These are phyloP conservation scores for Rhododendron griersonianum DNA, from an alignment of 148 eudicot genomes.

Conservation along the genomic window DNA sequence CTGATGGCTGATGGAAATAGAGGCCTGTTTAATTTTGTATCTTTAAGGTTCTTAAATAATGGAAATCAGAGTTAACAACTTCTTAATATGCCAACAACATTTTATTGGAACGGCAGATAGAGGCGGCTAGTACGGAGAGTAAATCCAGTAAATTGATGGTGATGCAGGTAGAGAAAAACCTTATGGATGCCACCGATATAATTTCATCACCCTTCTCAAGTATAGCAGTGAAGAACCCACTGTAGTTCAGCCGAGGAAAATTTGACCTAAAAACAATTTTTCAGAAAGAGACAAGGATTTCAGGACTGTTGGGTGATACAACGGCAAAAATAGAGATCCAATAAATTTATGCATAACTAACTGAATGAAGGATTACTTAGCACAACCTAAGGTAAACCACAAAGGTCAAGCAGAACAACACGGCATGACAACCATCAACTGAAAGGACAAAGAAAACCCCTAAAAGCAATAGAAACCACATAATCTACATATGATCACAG, in stretches of 20 bases:
- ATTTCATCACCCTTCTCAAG: conserved; percentile 86
- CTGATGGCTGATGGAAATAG: neutral
- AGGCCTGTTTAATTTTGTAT: neutral
- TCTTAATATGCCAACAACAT: neutral
- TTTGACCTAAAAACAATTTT: conserved; percentile 56
- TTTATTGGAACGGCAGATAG: neutral
- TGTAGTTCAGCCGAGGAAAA: conserved; percentile 63
- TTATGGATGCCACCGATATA: conserved; percentile 69
- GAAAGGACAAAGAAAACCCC: neutral
- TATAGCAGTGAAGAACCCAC: conserved; percentile 61
- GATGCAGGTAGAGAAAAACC: conserved; percentile 33
- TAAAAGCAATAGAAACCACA: neutral
- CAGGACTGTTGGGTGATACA: neutral
- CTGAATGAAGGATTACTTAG: neutral
- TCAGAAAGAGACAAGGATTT: neutral
- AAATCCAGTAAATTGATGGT: neutral
- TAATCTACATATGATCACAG: neutral
- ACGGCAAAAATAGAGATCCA: neutral
- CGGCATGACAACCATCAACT: neutral
- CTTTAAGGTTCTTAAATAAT: neutral
- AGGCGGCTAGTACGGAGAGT: neutral
- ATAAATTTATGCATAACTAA: neutral
- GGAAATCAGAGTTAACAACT: neutral
- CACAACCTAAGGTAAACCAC: neutral
- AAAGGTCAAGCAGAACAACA: neutral